Conservation (phyloP, 2,329 filamentous ascomycete species). For the Aureobasidium sp. region DNA sequence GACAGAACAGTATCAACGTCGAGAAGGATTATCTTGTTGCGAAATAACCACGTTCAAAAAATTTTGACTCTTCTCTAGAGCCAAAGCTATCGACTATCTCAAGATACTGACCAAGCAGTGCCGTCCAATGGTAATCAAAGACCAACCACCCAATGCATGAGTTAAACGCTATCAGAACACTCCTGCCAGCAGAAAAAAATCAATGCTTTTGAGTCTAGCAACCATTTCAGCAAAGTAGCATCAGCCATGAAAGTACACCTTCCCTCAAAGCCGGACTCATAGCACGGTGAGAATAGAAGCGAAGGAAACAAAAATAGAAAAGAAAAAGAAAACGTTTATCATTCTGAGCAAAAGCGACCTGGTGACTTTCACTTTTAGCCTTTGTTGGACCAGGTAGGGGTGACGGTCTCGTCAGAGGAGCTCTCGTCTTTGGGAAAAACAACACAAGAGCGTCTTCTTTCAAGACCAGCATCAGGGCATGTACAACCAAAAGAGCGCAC, state of each 20-base stretch:
- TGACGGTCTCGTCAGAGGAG: background rate
- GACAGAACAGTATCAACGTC: too few species aligned
- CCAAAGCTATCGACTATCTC: background rate
- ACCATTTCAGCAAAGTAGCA: background rate
- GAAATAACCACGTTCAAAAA: background rate
- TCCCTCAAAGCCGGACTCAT: background rate
- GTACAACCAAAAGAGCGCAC: background rate
- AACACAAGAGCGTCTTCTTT: background rate
- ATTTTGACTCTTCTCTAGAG: background rate
- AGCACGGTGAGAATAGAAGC: background rate
- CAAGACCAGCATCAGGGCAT: background rate
- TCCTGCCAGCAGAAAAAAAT: background rate
- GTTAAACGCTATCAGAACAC: conserved; percentile 5
- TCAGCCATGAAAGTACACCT: background rate
- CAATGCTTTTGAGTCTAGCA: conserved; percentile 3
- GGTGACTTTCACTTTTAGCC: background rate
- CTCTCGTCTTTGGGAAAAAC: background rate
- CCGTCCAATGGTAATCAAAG: background rate
- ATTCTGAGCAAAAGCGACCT: conserved; percentile 1
- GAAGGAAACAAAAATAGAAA: background rate
- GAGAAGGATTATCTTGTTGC: background rate
- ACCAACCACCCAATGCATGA: background rate
- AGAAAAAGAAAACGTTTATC: background rate
- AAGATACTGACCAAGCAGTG: background rate
- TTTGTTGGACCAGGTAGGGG: background rate